Base-by-base conservation (phyloP, 768 basidiomycete genomes). In the Rhizopogon vulgaris region DNA sequence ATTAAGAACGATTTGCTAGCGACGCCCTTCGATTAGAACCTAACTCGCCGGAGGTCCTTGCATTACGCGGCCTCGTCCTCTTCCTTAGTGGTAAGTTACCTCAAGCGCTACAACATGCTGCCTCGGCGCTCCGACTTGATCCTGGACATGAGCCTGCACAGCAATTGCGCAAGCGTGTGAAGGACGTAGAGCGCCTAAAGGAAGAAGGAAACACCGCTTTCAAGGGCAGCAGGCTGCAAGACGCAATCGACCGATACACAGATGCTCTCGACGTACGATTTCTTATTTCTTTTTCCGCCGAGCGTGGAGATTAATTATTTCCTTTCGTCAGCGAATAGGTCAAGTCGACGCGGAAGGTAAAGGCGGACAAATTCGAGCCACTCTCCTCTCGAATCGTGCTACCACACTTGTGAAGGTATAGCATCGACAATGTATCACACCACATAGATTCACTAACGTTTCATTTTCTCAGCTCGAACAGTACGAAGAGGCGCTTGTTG, bases 131-230 rank as follows among this genome's bases (percentile, higher is more conserved):
- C 6, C 78, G 86, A 22, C 71, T 84, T 30, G 92, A 94, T 64
- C 92, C 91, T 0, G 85, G 84, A 12, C 80, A 88, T 59, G 81
- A 82, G 53, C 73, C 72, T 6, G 90, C 90, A 0, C 79, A 82
- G 54, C 78, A 77, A 40, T 69, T 93, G 49, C 78, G 91, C 39
- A 87, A 83, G 64, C 80, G 88, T 6, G 77, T 90, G n/a, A 87
- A 85, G 58, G 87, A 88, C 32, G 82, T 94, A 15, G 91, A 94
- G 55, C 73, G 81, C 52, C 64, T 87, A 39, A 94, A 94, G 61
- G 91, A 93, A 56, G 90, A 90, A 56, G 92, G 92, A 0, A 94
- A 94, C 57, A 60, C 66, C 1, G 76, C 80, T 1, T 94, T 94
- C 70, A 91, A 92, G 67, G 51, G 61, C 0, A 76, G 78, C 2